phyloP scores from a whole-genome alignment of 345 rosid genomes.

The Linum trigynum region DNA sequence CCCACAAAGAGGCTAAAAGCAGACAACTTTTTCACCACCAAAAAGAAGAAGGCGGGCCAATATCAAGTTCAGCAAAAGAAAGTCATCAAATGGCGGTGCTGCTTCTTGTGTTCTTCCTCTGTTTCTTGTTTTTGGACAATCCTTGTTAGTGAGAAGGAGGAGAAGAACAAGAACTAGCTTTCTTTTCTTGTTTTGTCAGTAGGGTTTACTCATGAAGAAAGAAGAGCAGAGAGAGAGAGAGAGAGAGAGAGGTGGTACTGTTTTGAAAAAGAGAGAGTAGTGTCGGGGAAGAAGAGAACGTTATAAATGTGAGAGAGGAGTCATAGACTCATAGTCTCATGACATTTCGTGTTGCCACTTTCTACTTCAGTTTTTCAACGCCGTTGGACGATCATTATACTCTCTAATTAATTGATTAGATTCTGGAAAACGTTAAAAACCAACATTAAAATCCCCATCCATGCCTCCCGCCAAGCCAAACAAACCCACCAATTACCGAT shows the following conservation, averaged over 20 bases:
- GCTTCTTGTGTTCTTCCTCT: too few species aligned
- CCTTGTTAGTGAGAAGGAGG: neutral
- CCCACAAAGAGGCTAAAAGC: neutral
- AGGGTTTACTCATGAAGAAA: neutral
- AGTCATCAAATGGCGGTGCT: too few species aligned
- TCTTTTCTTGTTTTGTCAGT: neutral
- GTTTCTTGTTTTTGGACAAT: too few species aligned
- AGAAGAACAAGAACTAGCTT: neutral
- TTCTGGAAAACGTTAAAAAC: neutral
- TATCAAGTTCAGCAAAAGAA: too few species aligned
- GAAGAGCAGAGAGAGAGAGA: neutral
- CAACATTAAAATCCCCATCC: too few species aligned
- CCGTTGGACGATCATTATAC: neutral
- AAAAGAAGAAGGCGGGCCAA: too few species aligned
- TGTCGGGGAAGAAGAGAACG: neutral
- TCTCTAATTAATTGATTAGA: neutral
- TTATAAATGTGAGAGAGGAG: neutral
- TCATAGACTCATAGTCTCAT: neutral
- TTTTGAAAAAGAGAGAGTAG: neutral
- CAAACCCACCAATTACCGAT: neutral
- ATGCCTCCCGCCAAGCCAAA: neutral
- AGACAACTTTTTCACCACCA: too few species aligned
- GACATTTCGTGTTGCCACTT: neutral
- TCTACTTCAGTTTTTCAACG: neutral
- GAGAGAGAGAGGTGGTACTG: neutral